Conservation (phyloP, 2,329 filamentous ascomycete genomes). For the Thelonectria rubi region DNA sequence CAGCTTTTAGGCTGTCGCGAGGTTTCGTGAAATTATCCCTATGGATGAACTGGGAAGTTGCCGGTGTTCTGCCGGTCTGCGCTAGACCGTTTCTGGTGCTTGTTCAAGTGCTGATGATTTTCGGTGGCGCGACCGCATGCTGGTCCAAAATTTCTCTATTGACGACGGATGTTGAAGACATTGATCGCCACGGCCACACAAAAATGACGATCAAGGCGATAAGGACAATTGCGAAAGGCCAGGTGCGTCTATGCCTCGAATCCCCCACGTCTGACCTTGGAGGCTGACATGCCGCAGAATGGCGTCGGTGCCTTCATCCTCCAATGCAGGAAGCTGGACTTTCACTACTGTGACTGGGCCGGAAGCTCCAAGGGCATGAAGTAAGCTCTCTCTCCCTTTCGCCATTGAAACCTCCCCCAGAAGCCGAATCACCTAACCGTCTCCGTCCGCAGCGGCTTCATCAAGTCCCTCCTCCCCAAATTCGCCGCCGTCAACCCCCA, state of each 20-base stretch:
- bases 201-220: slow-evolving; percentile 66
- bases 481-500: slow-evolving; percentile 86
- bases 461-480: slow-evolving; percentile 76
- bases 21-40: slow-evolving; percentile 40
- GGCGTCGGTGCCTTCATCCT: slow-evolving; percentile 96
- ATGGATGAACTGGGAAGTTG: slow-evolving; percentile 18
- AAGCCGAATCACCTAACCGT: too few relatives aligned
- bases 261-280: background rate
- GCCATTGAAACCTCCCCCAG: slow-evolving; percentile 1
- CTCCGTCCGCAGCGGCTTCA: slow-evolving; percentile 67
- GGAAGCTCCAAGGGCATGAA: slow-evolving; percentile 96
- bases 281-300: slow-evolving; percentile 68
- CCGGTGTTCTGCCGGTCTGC: slow-evolving; percentile 34
- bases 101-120: slow-evolving; percentile 41
- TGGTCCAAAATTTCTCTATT: slow-evolving; percentile 33
- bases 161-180: slow-evolving; percentile 43
- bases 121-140: slow-evolving; percentile 31
- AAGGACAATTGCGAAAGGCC: slow-evolving; percentile 61
- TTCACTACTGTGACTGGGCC: slow-evolving; percentile 97
- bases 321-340: slow-evolving; percentile 94
- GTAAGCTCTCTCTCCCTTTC: slow-evolving; percentile 57
- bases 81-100: slow-evolving; percentile 42
- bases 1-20: slow-evolving; percentile 32
- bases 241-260: slow-evolving; percentile 52
- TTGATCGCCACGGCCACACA: slow-evolving; percentile 43